phyloP scores from a whole-genome alignment of 176 grass and related monocot species.

The Avena insularis region DNA sequence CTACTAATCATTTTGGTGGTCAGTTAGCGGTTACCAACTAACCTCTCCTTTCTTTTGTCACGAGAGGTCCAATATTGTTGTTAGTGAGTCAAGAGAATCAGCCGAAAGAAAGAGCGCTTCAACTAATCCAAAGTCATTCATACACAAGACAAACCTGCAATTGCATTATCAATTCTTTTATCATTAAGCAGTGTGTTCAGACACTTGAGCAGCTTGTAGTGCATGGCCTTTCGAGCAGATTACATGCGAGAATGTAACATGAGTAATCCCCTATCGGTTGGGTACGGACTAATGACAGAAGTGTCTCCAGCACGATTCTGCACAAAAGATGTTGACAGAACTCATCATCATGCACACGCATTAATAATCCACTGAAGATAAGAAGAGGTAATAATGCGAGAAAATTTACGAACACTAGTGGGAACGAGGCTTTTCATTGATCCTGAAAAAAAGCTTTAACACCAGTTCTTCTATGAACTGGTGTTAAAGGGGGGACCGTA shows the following conservation, averaged over 20 bases:
- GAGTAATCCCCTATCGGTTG: background rate
- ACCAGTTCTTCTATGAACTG: too few species aligned
- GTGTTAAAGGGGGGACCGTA: too few species aligned
- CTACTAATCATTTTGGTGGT: conserved; percentile 7
- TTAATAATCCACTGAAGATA: background rate
- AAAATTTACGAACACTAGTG: background rate
- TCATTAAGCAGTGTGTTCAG: background rate
- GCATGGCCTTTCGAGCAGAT: background rate
- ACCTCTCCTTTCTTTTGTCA: background rate
- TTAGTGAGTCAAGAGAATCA: background rate
- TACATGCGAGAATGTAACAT: background rate
- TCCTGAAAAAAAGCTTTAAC: too few species aligned
- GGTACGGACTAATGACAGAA: background rate
- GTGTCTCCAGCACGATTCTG: background rate
- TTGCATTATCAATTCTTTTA: background rate
- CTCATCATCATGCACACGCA: background rate
- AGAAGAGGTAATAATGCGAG: background rate
- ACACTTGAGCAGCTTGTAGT: background rate
- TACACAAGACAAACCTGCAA: background rate
- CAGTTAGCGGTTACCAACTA: conserved; percentile 30
- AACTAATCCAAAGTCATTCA: background rate
- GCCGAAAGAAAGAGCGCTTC: background rate
- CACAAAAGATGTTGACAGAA: background rate
- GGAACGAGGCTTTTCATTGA: too few species aligned
- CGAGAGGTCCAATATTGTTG: background rate